These are phyloP conservation scores for Mortierella claussenii DNA, from an alignment of 192 early-diverging fungal genomes.

Conservation along the genomic window DNA sequence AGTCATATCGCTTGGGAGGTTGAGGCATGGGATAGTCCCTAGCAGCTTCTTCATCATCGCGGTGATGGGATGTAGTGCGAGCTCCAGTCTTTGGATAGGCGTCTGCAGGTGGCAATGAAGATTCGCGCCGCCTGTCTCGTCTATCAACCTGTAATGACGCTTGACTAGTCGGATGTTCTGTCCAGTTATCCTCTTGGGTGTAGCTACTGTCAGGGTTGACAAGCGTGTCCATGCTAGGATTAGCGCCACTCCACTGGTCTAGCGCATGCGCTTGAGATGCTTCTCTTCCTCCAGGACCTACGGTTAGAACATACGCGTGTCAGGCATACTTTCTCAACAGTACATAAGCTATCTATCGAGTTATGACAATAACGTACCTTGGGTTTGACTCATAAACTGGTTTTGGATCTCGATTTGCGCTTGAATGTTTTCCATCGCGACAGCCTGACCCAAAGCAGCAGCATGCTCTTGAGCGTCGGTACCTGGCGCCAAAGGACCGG, in stretches of 20 bases:
- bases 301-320: not conserved
- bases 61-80: constrained; percentile 36
- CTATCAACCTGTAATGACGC: not conserved
- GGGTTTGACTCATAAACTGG: constrained; percentile 22
- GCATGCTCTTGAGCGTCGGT: constrained; percentile 35
- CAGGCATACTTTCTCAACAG: too few species aligned
- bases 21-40: constrained; percentile 11
- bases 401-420: constrained; percentile 39
- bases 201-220: constrained; percentile 7
- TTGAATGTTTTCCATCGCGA: constrained; percentile 49
- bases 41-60: constrained; percentile 22
- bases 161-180: constrained; percentile 6
- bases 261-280: not conserved
- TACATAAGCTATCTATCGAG: too few species aligned
- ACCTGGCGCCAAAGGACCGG: not conserved
- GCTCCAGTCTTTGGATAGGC: constrained; percentile 37
- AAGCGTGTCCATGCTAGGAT: constrained; percentile 3
- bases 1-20: constrained; percentile 44
- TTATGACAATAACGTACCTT: constrained; percentile 4
- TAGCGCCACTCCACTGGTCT: constrained; percentile 16
- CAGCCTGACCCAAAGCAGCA: constrained; percentile 36
- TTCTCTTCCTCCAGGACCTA: constrained; percentile 7
- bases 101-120: constrained; percentile 25
- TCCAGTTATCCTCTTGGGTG: constrained; percentile 10
- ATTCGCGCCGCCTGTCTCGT: constrained; percentile 28